Base-by-base conservation (phyloP, 139 green algal species). In the Nannochloris sp. region DNA sequence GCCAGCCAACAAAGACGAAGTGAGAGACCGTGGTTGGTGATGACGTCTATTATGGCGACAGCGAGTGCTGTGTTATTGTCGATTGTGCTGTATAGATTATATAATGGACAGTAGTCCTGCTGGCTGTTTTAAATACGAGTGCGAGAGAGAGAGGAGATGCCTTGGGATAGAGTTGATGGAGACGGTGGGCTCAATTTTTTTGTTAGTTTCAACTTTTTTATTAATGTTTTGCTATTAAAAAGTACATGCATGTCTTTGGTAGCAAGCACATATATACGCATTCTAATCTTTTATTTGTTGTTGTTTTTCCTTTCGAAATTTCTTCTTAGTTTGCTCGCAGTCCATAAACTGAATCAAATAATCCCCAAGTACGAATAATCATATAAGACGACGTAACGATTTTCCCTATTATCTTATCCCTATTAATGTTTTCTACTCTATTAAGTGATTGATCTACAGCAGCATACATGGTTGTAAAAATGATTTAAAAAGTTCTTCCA, bases 21-120 rank as follows among this genome's bases (percentile, higher is more conserved):
- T 9, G 78, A 87, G 61, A 67, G 67, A 48, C 71, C 65, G 13
- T 92, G 87, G 87, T 53, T 95, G 4, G 83, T 92, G 57, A 65
- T 93, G 73, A 65, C 89, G 3, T 79, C 72, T 8, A 81, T 86
- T 46, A 64, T 92, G 59, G 62, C 87, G 2, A 68, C 69, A 3
- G 46, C 85, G 15, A 77, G 75, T 0, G 73, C 87, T 1, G 78
- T 75, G 31, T 76, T 96, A 60, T 79, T 96, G 32, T 53, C 72
- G 0, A 59, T 89, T 19, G 81, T 96, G 54, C 80, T 84, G 15
- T 84, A 71, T 8, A 64, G 75, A 29, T 44, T 89, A 23, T 36
- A 68, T 24, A 51, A 27, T 19, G 42, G 42, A 19, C 19, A 51
- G 19, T 19, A 19, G 42, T 19, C 19, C 42, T 51, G 19, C 42